Conservation (phyloP, 2,329 filamentous ascomycete genomes). For the Aspergillus novoparasiticus region DNA sequence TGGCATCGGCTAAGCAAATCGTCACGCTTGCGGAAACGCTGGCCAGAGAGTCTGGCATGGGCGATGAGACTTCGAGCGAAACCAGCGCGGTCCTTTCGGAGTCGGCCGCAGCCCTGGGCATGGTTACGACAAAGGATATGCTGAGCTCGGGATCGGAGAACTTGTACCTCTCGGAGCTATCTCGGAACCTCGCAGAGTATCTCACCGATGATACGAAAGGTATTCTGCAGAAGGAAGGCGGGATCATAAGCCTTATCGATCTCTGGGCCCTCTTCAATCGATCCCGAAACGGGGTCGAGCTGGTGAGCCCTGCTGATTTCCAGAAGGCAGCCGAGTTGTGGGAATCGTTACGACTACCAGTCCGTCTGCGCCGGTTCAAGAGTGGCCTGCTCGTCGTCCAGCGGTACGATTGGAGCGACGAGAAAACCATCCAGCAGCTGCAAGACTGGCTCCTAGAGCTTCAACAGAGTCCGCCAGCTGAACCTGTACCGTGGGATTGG, state of each 20-base stretch:
- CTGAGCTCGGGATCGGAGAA: conserved; percentile 78
- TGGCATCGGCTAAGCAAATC: conserved; percentile 96
- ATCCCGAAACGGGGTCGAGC: conserved; percentile 86
- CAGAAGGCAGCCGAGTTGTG: conserved; percentile 86
- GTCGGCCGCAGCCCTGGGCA: conserved; percentile 78
- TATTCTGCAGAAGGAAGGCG: conserved; percentile 76
- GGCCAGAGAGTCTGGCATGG: conserved; percentile 65
- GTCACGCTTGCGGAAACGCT: conserved; percentile 90
- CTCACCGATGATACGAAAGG: conserved; percentile 81
- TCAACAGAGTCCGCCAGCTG: conserved; percentile 65
- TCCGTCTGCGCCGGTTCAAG: conserved; percentile 85
- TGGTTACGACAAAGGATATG: conserved; percentile 95
- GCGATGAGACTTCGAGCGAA: conserved; percentile 65
- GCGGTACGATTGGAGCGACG: conserved; percentile 82
- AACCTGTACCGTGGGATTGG: conserved; percentile 75
- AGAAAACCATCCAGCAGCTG: conserved; percentile 79
- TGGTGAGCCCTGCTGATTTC: conserved; percentile 89
- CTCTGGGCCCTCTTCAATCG: conserved; percentile 95
- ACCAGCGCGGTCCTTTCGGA: conserved; percentile 76
- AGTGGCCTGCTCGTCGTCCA: conserved; percentile 95
- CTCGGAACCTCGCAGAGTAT: conserved; percentile 84
- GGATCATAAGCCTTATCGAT: conserved; percentile 87
- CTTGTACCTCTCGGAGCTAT: conserved; percentile 84
- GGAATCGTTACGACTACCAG: conserved; percentile 82
- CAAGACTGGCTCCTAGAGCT: conserved; percentile 76